A percentile compares a stretch with the other conserved stretches of the same genome.
phyloP scores from a whole-genome alignment of 129 eudicot genomes.

The Flaveria sonorensis region DNA sequence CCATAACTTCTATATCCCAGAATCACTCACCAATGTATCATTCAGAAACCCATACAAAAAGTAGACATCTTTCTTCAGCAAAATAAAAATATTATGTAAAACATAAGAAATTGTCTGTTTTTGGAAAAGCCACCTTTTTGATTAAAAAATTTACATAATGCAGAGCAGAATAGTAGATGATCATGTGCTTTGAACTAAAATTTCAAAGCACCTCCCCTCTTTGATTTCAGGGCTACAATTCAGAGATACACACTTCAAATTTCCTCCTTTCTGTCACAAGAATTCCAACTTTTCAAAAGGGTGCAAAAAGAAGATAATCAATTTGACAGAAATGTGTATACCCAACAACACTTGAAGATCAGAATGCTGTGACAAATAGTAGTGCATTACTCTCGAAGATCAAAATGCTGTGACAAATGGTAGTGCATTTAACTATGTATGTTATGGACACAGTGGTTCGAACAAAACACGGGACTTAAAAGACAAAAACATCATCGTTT shows the following conservation, averaged over 20 bases:
- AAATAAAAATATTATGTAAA: neutral
- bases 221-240: too few relatives aligned
- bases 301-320: neutral
- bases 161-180: neutral
- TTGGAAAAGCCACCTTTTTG: too few relatives aligned
- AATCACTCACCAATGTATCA: neutral
- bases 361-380: neutral
- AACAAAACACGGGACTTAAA: neutral
- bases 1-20: neutral
- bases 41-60: neutral
- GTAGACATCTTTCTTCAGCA: conserved; percentile 9
- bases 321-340: neutral
- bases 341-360: neutral
- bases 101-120: neutral
- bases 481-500: neutral
- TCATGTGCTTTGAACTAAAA: neutral
- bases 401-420: neutral
- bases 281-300: neutral
- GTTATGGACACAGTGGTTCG: neutral
- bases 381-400: neutral
- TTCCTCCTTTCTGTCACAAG: neutral
- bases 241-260: neutral
- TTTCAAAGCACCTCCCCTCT: neutral
- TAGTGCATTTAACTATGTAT: neutral
- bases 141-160: neutral